phyloP scores from a whole-genome alignment of 208 protist genomes.

The Trypanosoma conorhini region DNA sequence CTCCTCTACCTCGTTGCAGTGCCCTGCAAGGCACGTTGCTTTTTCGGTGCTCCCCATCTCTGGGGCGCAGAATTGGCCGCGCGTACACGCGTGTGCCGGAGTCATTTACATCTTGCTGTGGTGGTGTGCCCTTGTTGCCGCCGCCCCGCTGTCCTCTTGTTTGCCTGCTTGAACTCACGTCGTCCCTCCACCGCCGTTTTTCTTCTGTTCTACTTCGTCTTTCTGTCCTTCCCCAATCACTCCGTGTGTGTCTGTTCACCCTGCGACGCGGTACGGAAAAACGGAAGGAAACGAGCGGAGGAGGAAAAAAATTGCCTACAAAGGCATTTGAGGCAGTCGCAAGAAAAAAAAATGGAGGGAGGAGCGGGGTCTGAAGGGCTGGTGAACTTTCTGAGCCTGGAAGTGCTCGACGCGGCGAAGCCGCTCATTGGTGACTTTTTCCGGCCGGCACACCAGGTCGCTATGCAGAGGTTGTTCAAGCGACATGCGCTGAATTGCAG shows the following conservation, averaged over 20 bases:
- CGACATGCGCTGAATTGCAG: not conserved
- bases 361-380: not conserved
- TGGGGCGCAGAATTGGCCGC: no score
- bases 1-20: not conserved
- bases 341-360: slow-evolving; percentile 3
- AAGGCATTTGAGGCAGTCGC: not conserved
- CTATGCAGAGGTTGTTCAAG: not conserved
- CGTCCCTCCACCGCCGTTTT: not conserved
- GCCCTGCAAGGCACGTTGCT: not conserved
- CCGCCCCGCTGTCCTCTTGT: slow-evolving; percentile 14
- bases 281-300: not conserved
- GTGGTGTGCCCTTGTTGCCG: not conserved
- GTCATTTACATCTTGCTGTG: slow-evolving; percentile 14
- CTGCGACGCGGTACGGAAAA: not conserved
- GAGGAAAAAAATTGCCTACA: not conserved
- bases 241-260: slow-evolving; percentile 14
- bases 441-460: not conserved
- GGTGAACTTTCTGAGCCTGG: not conserved
- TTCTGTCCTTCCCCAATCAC: not conserved
- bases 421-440: slow-evolving; percentile 21
- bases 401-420: slow-evolving; percentile 2
- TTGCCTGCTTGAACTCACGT: slow-evolving; percentile 19
- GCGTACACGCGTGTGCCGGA: not conserved
- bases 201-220: slow-evolving; percentile 13
- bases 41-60: not conserved